Percentiles rank a stretch among this genome's conserved stretches.
phyloP scores from a whole-genome alignment of 1,139 yeast species.

The Pichia sp. region DNA sequence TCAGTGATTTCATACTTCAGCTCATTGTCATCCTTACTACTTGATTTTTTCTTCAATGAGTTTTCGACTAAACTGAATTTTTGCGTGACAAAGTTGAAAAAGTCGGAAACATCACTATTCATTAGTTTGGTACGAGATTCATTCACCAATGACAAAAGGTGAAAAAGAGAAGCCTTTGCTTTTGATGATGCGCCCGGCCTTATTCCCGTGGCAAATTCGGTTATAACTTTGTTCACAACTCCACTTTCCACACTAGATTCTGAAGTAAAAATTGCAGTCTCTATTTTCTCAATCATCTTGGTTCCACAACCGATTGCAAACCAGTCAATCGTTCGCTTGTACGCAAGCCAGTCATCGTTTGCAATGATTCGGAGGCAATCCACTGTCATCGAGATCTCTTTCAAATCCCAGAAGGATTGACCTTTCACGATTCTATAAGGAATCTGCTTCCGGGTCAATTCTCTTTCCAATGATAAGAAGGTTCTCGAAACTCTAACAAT shows the following conservation, averaged over 20 bases:
- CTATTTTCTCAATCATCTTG: slow-evolving; percentile 43
- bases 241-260: slow-evolving; percentile 13
- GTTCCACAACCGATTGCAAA: slow-evolving; percentile 73
- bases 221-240: slow-evolving; percentile 9
- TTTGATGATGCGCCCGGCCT: slow-evolving; percentile 18
- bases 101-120: not conserved
- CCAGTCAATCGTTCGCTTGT: slow-evolving; percentile 49
- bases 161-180: slow-evolving; percentile 24
- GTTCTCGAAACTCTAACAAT: slow-evolving; percentile 52
- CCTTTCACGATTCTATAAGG: slow-evolving; percentile 72
- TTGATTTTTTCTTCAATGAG: slow-evolving; percentile 22
- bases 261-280: slow-evolving; percentile 12
- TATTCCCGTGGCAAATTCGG: slow-evolving; percentile 14
- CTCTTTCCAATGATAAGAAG: slow-evolving; percentile 62
- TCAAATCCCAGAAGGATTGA: slow-evolving; percentile 71
- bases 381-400: slow-evolving; percentile 61
- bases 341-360: slow-evolving; percentile 58
- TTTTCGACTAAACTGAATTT: slow-evolving; percentile 15
- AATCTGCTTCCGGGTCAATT: slow-evolving; percentile 47
- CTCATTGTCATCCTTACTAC: slow-evolving; percentile 23
- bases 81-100: not conserved
- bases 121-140: slow-evolving; percentile 1
- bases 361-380: slow-evolving; percentile 61
- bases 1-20: slow-evolving; percentile 22
- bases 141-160: slow-evolving; percentile 34